Evolutionary conservation across 371 early-diverging fungal genomes (phyloP), one percentile per base, ranked within the genome.

Genomic region (Haplosporangium sp.): DNA sequence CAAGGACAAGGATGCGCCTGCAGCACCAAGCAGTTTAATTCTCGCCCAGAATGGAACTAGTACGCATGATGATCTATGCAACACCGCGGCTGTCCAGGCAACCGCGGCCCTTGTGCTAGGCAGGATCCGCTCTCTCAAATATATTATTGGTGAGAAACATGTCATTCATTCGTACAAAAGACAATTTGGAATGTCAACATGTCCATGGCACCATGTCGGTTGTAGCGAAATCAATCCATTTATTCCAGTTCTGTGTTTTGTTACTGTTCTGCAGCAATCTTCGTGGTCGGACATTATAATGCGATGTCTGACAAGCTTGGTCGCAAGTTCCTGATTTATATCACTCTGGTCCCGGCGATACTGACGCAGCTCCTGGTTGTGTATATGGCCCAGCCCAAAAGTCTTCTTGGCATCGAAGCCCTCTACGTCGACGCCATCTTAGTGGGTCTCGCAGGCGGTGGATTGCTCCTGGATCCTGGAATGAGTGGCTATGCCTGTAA

Each of bases 401-500:
- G 55, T 14, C 63, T 54, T 7, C 48, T 77, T 21, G 75, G 70
- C 0, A 37, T 69, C 23, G 14, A 51, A 20, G 14, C 53, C n/a
- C 68, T 77, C 5, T 77, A 77, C 46, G 56, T 47, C 6, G 72
- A 71, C 21, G 59, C 67, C 0, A 6, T 67, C 7, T 47, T 77
- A 10, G 38, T 60, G 45, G 77, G 77, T 5, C 14, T 59, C 3
- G 20, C 67, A 11, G 77, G 77, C 7, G 72, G 56, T n/a, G 72
- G 77, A n/a, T 9, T 67, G 52, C 68, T 77, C 8, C 48, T 77
- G 9, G 64, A 67, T 12, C 68, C 72, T 4, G 40, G 43, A 9
- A 18, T 77, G 18, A 58, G 38, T 11, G 55, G 72, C 1, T 77
- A 77, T 66, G 18, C 71, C n/a, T 69, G 75, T 75, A 69, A 29